phyloP scores from a whole-genome alignment of 805 yeast genomes.

The Candida corydali region DNA sequence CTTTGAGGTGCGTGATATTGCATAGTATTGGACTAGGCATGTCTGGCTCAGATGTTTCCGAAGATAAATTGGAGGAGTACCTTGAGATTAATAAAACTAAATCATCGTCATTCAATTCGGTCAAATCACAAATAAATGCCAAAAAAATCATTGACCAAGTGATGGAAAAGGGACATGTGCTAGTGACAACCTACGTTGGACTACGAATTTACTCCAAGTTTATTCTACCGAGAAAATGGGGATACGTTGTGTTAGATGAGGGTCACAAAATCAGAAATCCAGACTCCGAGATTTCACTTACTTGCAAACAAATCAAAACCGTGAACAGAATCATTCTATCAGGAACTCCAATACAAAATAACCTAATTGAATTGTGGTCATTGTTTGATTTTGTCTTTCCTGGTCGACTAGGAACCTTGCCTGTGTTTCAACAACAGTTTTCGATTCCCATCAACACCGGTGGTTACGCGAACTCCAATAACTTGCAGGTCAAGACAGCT shows the following conservation, averaged over 20 bases:
- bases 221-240: conserved; percentile 73
- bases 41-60: conserved; percentile 33
- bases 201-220: conserved; percentile 61
- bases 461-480: conserved; percentile 97
- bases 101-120: conserved; percentile 17
- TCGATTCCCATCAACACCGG: conserved; percentile 91
- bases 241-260: conserved; percentile 87
- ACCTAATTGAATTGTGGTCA: conserved; percentile 89
- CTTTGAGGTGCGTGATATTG: conserved; percentile 75
- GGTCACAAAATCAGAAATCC: conserved; percentile 98
- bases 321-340: conserved; percentile 83
- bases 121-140: conserved; percentile 37
- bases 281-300: conserved; percentile 78
- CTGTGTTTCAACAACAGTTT: conserved; percentile 90
- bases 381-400: conserved; percentile 93
- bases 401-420: conserved; percentile 89
- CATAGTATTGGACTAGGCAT: conserved; percentile 94
- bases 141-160: conserved; percentile 53
- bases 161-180: conserved; percentile 67
- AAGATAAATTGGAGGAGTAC: conserved; percentile 48
- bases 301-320: conserved; percentile 81
- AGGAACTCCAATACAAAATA: conserved; percentile 97
- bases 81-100: conserved; percentile 43
- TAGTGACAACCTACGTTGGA: conserved; percentile 91
- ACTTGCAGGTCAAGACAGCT: conserved; percentile 93